Conservation (phyloP, 2,329 filamentous ascomycete genomes). For the Apiospora kogelbergensis region DNA sequence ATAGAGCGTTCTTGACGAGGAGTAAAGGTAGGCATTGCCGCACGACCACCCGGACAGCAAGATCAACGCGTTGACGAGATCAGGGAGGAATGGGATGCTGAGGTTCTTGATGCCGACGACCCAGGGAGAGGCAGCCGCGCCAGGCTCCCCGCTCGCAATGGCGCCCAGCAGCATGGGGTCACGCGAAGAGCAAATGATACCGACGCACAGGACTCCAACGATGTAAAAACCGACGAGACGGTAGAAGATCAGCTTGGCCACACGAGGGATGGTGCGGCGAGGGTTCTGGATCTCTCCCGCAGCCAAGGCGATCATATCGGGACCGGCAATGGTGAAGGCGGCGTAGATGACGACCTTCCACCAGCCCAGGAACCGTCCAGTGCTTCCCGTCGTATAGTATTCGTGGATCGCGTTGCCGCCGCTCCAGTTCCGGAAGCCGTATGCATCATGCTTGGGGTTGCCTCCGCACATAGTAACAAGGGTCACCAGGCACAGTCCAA, state of each 20-base stretch:
- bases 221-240: slow-evolving; percentile 50
- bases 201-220: slow-evolving; percentile 5
- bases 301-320: slow-evolving; percentile 52
- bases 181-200: slow-evolving; percentile 44
- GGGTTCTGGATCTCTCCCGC: slow-evolving; percentile 53
- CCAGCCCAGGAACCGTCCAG: slow-evolving; percentile 59
- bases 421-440: slow-evolving; percentile 53
- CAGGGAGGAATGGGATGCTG: slow-evolving; percentile 50
- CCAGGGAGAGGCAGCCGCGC: slow-evolving; percentile 51
- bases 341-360: slow-evolving; percentile 51
- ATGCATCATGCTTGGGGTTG: slow-evolving; percentile 55
- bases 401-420: slow-evolving; percentile 16
- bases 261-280: slow-evolving; percentile 55
- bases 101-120: slow-evolving; percentile 56
- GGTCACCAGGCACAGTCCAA: slow-evolving; percentile 59
- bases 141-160: slow-evolving; percentile 50
- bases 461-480: slow-evolving; percentile 64
- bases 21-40: slow-evolving; percentile 24
- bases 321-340: slow-evolving; percentile 57
- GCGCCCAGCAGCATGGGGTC: slow-evolving; percentile 54
- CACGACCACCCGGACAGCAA: slow-evolving; percentile 25
- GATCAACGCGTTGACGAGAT: slow-evolving; percentile 55
- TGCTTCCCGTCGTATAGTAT: slow-evolving; percentile 35
- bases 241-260: slow-evolving; percentile 64
- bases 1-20: slow-evolving; percentile 20